A percentile compares a stretch with the other conserved stretches of the same genome.
Evolutionary conservation across 345 rosid species (phyloP).

Genomic region (Noccaea bulbosa): DNA sequence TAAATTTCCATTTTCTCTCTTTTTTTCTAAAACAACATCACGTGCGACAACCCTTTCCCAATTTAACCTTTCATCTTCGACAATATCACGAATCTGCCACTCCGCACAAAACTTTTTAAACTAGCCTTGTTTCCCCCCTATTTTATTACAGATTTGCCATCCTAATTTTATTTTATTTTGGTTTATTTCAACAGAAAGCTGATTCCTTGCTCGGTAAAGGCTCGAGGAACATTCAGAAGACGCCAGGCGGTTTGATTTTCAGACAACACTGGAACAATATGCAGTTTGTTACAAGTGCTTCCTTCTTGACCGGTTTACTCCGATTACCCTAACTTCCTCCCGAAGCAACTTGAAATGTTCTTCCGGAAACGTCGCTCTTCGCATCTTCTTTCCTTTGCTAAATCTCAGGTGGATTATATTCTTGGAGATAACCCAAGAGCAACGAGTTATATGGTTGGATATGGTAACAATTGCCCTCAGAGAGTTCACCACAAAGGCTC

Average conservation of each 20-base stretch:
- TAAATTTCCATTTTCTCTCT: too few species aligned
- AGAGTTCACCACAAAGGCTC: constrained; percentile 93
- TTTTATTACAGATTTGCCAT: too few species aligned
- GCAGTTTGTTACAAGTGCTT: constrained; percentile 92
- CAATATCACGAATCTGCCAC: too few species aligned
- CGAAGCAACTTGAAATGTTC: constrained; percentile 61
- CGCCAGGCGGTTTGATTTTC: constrained; percentile 93
- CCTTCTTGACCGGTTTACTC: constrained; percentile 82
- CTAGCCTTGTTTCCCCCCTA: too few species aligned
- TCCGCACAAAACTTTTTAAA: too few species aligned
- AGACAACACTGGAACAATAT: constrained; percentile 93
- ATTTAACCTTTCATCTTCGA: too few species aligned
- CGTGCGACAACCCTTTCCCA: too few species aligned
- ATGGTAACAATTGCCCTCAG: constrained; percentile 88
- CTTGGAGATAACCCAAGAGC: constrained; percentile 98
- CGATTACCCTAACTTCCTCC: constrained; percentile 84
- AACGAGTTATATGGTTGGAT: constrained; percentile 97
- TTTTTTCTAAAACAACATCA: too few species aligned
- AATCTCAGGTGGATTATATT: constrained; percentile 94
- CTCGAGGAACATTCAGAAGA: constrained; percentile 63
- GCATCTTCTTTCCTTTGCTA: constrained; percentile 76
- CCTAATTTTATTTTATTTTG: too few species aligned
- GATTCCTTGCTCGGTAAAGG: constrained; percentile 87
- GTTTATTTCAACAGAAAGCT: constrained; percentile 85
- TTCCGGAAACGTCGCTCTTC: constrained; percentile 61